Evolutionary conservation across 2,329 filamentous ascomycete genomes (phyloP), one percentile per base, ranked within the genome.

Genomic region (Geosmithia putterillii): DNA sequence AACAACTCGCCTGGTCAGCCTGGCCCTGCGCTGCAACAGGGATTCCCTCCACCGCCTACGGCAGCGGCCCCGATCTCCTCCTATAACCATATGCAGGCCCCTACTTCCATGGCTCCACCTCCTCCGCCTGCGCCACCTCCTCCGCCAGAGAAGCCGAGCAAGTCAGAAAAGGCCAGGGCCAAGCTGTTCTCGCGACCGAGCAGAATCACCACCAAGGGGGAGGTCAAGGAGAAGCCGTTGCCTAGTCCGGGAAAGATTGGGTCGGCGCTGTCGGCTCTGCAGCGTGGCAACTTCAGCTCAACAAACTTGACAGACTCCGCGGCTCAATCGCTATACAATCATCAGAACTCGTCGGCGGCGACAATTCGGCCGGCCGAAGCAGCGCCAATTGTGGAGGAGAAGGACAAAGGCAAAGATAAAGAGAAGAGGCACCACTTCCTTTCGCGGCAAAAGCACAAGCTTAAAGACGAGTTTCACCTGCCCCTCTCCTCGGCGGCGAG

Each of bases 391-490:
- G 69, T 69, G 47, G 70, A 69, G 47, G 34, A 17, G 7, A 36
- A 39, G 37, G 74, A 74, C 28, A 62, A 60, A 36, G 60, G 57
- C 17, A 81, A 81, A 53, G 80, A 84, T 46, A 85, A 84, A 61
- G 80, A 85, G 53, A 84, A 83, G 63, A 84, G 83, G 50, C 85
- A 88, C 52, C 80, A 89, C 54, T 89, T 90, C 51, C 58, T 90
- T 43, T 86, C 83, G 7, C 71, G 85, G 35, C 83, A 86, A 55
- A 89, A 88, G 56, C 75, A 88, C 54, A 89, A 88, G 58, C 66
- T 86, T 45, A 83, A 82, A 60, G 81, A 86, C 49, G 84, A 88
- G 47, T 79, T 78, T 48, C 74, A 81, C 51, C 67, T 88, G 3
- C 81, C 83, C 2, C 63, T 89, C 3, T 87, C 83, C 1, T 88